Base-by-base conservation (phyloP, 768 basidiomycete species). In the Russula virescens region DNA sequence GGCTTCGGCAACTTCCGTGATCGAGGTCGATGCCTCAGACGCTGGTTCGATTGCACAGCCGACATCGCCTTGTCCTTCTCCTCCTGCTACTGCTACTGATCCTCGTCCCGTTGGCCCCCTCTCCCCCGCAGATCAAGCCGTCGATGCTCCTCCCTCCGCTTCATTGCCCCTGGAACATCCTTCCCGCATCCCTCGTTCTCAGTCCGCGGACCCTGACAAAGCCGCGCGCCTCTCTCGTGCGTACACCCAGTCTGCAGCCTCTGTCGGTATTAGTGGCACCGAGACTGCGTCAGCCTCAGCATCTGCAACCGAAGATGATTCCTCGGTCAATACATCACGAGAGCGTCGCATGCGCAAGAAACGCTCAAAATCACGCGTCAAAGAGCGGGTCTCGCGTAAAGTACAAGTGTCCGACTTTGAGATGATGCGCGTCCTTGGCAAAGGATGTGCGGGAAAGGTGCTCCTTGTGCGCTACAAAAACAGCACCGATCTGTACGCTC, bases 361-460 rank as follows among this genome's bases (percentile, higher is more conserved):
- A 68, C 82, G 83, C 28, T 75, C 77, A 40, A 78, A 76, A 61
- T 80, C 80, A 49, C 83, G 81, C 40, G 82, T 71, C 60, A 83
- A 81, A 69, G 83, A 83, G 69, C 86, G 76, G 46, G 63, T 70
- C 16, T 75, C 83, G 60, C 81, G 84, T 57, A 92, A 93, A 74
- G 89, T 93, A 38, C 77, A 79, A 48, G 82, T 98, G 62, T 83
- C 92, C 67, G 94, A 98, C 76, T 99, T 99, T 72, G 94, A 98
- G 77, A 91, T 98, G 85, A 86, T 98, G 81, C 84, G 93, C 18
- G 96, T 98, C 35, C 78, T 99, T 14, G 97, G 97, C 19, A 97
- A 94, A 75, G 97, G 97, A 1, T 98, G 95, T 71, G 96, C 97
- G 5, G 97, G 96, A 52, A 97, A 98, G 74, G 96, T 98, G 19